Base-by-base conservation (phyloP, 768 basidiomycete genomes). In the Mycena galericulata region DNA sequence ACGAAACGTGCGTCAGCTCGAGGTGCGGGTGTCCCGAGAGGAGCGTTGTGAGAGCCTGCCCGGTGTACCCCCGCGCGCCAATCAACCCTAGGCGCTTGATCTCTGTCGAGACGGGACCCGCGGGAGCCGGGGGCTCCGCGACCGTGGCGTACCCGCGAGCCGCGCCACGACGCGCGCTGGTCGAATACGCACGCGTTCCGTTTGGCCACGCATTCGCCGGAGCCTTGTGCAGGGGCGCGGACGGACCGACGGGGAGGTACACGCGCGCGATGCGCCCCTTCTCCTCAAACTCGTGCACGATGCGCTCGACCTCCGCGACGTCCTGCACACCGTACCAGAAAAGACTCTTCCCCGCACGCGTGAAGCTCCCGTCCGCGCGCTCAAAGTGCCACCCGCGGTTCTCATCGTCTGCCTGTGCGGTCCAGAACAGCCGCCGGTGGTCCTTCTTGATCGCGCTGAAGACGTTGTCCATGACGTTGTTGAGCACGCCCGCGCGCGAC, bases 341-440 rank as follows among this genome's bases (percentile, higher is more conserved):
- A 76, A 99, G 81, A 75, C 91, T 96, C 80, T 90, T 90, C 22
- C 97, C 97, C 20, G 94, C 94, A 41, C 98, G 87, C 20, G 96
- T 97, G 84, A 99, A 99, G 80, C 94, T 95, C 1, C 98, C 98
- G 73, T 99, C 97, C 0, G 98, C 96, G 62, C 96, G 90, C 84
- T 99, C 97, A 75, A 98, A 99, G 82, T 99, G 97, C 98, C 98
- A 99, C 4, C 92, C 88, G 43, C 97, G 90, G 81, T 98, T 97
- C 82, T 99, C 97, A 78, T 99, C 97, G 71, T 98, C 96, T 5
- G 91, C 91, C 72, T 92, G 93, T 0, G 95, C 92, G n/a, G 97
- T 98, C 98, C 98, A 99, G 87, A 99, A 98, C 43, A 99, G 87
- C 65, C 89, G 88, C 69, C 91, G 89, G 81, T 98, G 93, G 77